Evolutionary conservation across 2,329 filamentous ascomycete genomes (phyloP), one percentile per base, ranked within the genome.

Genomic region (Fusarium tuaranense): DNA sequence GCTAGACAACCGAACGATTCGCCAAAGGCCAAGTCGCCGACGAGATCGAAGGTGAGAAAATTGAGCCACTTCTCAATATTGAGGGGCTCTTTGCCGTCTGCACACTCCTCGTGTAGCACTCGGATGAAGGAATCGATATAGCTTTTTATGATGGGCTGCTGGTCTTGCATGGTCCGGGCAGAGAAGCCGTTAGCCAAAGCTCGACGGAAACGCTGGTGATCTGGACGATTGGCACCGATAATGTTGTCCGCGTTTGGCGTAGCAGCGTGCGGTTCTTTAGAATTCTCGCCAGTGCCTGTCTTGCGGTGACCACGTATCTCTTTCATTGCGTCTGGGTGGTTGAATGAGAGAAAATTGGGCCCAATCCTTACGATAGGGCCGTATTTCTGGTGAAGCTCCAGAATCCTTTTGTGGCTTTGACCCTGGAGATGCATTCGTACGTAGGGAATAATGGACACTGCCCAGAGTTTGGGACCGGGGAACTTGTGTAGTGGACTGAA

Each of bases 321-420:
- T 13, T 69, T 57, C 67, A 61, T 61, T 16, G 36, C 67, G 6
- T 69, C 44, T 3, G 63, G 63, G 22, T 67, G 53, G 9, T 67
- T 67, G 12, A 67, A 30, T 0, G 67, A 69, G 16, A 69, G 63
- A 12, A 62, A 59, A 3, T 67, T 57, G 2, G 63, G 67, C 1
- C 55, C 63, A 0, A 69, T 61, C 1, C 67, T 41, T 0, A 69
- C 46, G 0, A 69, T 63, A 2, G 53, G 22, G 1, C 67, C 67
- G 32, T 69, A 69, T 16, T 67, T 69, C 8, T 62, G 38, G 20
- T 69, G 67, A 34, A 69, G 41, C 6, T 60, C 16, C 7, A 67
- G 67, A 18, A 67, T 46, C n/a, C 5, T 39, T 20, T 39, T 14
- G 10, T 69, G 63, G 8, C 63, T 36, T 2, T 67, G 20, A 1